A percentile compares a stretch with the other conserved stretches of the same genome.
These are phyloP conservation scores for Phanerochaete sordida DNA, from an alignment of 768 basidiomycete genomes.

Conservation along the genomic window DNA sequence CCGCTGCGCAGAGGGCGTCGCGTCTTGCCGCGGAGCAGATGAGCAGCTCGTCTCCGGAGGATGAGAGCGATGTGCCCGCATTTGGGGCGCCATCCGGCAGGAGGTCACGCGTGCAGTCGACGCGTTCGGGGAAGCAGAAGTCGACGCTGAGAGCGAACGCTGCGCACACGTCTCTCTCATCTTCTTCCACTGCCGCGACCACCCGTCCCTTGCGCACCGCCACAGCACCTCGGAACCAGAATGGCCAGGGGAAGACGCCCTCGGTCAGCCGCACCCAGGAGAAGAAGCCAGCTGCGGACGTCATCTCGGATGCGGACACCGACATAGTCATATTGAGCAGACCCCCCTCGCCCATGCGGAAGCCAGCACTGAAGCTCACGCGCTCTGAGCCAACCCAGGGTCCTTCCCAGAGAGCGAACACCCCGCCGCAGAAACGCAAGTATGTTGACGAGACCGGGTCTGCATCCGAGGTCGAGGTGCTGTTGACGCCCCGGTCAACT, in stretches of 20 bases:
- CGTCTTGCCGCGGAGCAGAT: constrained; percentile 22
- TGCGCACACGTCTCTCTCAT: background rate
- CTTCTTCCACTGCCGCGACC: too few species aligned
- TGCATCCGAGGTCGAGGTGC: background rate
- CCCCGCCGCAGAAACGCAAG: background rate
- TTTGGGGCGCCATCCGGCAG: constrained; percentile 20
- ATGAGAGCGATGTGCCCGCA: constrained; percentile 9
- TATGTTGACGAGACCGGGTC: background rate
- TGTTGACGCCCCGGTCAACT: constrained; percentile 2
- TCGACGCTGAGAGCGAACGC: background rate
- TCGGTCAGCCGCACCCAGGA: background rate
- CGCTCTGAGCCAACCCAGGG: background rate
- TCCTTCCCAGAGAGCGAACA: background rate
- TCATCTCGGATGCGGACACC: background rate
- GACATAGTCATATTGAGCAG: background rate
- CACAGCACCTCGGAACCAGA: background rate
- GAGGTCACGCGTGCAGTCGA: constrained; percentile 13
- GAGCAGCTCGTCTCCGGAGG: constrained; percentile 19
- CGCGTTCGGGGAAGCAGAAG: constrained; percentile 12
- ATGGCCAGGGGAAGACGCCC: background rate
- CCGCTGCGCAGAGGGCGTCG: constrained; percentile 20
- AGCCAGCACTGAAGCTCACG: background rate
- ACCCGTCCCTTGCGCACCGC: background rate
- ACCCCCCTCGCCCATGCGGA: background rate
- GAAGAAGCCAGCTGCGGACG: background rate